These are phyloP conservation scores for Exophiala sp. DNA, from an alignment of 2,329 filamentous ascomycete genomes.

Conservation along the genomic window DNA sequence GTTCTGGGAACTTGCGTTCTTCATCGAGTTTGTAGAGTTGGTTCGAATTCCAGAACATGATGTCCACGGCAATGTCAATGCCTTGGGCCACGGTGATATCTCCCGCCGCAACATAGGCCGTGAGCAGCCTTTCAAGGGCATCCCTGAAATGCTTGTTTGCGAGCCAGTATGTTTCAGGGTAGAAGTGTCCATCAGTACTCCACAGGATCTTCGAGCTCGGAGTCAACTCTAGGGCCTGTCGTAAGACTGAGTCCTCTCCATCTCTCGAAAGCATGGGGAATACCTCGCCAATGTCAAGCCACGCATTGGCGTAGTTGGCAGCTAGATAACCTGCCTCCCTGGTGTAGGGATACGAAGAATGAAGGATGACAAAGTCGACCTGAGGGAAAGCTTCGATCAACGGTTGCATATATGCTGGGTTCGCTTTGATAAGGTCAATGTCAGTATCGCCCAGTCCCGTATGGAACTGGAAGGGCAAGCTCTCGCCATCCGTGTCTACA, in stretches of 20 bases:
- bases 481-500: constrained; percentile 32
- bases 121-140: constrained; percentile 60
- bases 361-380: constrained; percentile 70
- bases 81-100: constrained; percentile 59
- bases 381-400: constrained; percentile 64
- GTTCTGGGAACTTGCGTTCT: constrained; percentile 29
- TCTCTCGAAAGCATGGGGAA: constrained; percentile 72
- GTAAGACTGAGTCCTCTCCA: constrained; percentile 65
- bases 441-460: constrained; percentile 78
- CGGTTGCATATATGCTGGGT: constrained; percentile 67
- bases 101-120: constrained; percentile 59
- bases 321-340: constrained; percentile 73
- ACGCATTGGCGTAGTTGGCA: constrained; percentile 69
- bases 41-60: constrained; percentile 74
- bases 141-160: constrained; percentile 67
- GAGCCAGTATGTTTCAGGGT: constrained; percentile 70
- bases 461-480: constrained; percentile 69
- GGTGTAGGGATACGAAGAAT: constrained; percentile 75
- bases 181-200: constrained; percentile 74
- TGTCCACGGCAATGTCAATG: constrained; percentile 56
- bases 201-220: constrained; percentile 71
- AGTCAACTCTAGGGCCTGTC: constrained; percentile 67
- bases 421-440: constrained; percentile 62
- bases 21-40: constrained; percentile 60
- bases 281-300: constrained; percentile 75